Conservation (phyloP, 257 asterid genomes). For the Nemophila menziesii region DNA sequence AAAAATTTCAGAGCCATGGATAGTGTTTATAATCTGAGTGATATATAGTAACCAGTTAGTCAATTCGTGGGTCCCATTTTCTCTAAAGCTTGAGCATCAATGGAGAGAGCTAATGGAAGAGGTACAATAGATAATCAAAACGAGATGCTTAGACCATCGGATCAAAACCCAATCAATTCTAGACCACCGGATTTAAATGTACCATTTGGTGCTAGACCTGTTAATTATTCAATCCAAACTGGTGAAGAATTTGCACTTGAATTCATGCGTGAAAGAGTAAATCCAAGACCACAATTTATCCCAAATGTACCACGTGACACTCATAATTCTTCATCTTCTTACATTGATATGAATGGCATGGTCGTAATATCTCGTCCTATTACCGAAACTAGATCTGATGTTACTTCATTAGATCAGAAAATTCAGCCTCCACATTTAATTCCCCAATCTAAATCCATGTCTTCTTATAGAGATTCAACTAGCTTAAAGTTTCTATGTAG, state of each 20-base stretch:
- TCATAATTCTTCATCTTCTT: conserved; percentile 23
- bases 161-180: conserved; percentile 33
- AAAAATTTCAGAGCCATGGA: neutral
- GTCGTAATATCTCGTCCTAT: conserved; percentile 35
- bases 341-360: conserved; percentile 47
- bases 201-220: conserved; percentile 54
- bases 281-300: conserved; percentile 53
- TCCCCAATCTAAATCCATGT: conserved; percentile 31
- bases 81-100: conserved; percentile 10
- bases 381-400: conserved; percentile 38
- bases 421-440: conserved; percentile 32
- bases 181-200: conserved; percentile 42
- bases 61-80: neutral
- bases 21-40: neutral
- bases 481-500: conserved; percentile 72
- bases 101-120: conserved; percentile 49
- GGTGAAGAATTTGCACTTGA: conserved; percentile 95
- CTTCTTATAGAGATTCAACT: conserved; percentile 32
- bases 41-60: neutral
- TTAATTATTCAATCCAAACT: conserved; percentile 85
- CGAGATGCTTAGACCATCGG: conserved; percentile 45
- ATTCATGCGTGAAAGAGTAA: conserved; percentile 87
- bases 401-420: conserved; percentile 36
- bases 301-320: conserved; percentile 42
- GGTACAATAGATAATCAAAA: conserved; percentile 36